A percentile compares a stretch with the other conserved stretches of the same genome.
Conservation (phyloP, 2,329 filamentous ascomycete species). For the Nemania serpens region DNA sequence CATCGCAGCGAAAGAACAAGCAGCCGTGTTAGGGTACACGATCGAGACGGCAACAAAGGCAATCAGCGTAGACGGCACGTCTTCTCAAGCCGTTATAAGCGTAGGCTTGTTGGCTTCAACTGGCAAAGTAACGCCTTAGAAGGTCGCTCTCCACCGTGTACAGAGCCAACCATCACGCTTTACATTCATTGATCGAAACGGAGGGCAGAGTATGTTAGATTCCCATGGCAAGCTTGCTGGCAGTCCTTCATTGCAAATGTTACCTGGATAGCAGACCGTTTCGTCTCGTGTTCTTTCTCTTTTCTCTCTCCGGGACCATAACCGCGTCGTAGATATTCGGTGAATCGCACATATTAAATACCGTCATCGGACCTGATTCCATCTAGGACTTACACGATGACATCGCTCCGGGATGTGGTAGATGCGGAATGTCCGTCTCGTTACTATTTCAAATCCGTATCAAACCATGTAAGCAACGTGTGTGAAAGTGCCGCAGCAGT, state of each 20-base stretch:
- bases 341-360: neutral
- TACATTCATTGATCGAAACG: neutral
- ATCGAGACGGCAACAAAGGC: neutral
- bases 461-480: slow-evolving; percentile 4
- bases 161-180: too few relatives aligned
- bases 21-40: neutral
- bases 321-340: neutral
- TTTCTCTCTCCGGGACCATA: neutral
- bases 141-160: too few relatives aligned
- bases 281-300: too few relatives aligned
- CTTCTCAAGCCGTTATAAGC: neutral
- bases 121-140: too few relatives aligned
- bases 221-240: neutral
- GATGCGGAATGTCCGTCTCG: slow-evolving; percentile 1
- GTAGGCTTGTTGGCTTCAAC: neutral
- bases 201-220: neutral
- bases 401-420: slow-evolving; percentile 9
- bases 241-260: neutral
- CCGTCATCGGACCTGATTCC: slow-evolving; percentile 3
- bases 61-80: neutral
- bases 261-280: neutral
- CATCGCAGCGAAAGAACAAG: neutral
- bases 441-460: slow-evolving; percentile 17
- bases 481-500: slow-evolving; percentile 15
- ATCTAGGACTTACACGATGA: slow-evolving; percentile 6